phyloP scores from a whole-genome alignment of 208 protist species.

The Leishmania braziliensis region DNA sequence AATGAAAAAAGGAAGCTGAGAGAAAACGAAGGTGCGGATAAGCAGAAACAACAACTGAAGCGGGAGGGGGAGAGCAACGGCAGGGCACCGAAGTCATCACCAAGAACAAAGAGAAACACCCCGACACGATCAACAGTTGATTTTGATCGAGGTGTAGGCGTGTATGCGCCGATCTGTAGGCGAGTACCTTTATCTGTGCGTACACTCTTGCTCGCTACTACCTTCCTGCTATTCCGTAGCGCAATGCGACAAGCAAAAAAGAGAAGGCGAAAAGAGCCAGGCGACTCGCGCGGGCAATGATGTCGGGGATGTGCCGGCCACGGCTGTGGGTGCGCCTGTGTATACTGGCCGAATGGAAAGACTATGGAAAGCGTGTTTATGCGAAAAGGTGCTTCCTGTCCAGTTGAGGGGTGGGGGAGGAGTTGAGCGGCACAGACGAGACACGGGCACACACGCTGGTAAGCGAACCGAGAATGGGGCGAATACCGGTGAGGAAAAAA shows the following conservation, averaged over 20 bases:
- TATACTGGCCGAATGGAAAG: not conserved
- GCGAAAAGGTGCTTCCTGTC: not conserved
- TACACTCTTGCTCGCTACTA: not conserved
- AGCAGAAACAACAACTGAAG: not conserved
- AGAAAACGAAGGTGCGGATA: not conserved
- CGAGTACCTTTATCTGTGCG: not conserved
- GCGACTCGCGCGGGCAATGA: not conserved
- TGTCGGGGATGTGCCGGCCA: not conserved
- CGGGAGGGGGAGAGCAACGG: not conserved
- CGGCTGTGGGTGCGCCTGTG: not conserved
- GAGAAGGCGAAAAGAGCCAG: not conserved
- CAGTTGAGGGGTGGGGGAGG: no score
- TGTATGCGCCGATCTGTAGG: not conserved
- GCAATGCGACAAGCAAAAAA: not conserved
- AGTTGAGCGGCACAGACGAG: not conserved
- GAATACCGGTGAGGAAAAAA: not conserved
- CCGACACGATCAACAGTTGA: not conserved
- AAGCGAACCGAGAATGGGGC: not conserved
- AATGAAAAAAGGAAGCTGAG: not conserved
- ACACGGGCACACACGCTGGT: not conserved
- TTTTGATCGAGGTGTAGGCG: not conserved
- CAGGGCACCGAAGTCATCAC: not conserved
- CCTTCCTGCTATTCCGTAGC: not conserved
- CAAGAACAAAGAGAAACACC: not conserved
- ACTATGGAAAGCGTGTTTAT: not conserved